These are phyloP conservation scores for Heterobasidion irregulare DNA, from an alignment of 1,284 basidiomycete genomes.

Conservation along the genomic window DNA sequence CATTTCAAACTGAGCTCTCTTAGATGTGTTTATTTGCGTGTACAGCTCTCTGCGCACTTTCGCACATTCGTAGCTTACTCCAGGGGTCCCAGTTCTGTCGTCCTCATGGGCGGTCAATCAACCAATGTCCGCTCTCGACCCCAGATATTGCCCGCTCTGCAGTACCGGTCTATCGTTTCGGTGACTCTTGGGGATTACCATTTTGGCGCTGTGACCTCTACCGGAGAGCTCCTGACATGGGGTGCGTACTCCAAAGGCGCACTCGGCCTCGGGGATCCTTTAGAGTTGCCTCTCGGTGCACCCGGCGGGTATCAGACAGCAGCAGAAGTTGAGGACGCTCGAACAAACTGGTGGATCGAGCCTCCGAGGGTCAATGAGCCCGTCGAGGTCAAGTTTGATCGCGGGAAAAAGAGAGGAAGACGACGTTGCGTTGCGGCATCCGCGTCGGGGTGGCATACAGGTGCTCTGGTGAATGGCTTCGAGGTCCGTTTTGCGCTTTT, in stretches of 20 bases:
- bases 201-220: constrained; percentile 71
- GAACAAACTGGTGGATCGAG: constrained; percentile 13
- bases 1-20: constrained; percentile 13
- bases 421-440: constrained; percentile 74
- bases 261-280: constrained; percentile 74
- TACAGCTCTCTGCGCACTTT: constrained; percentile 81
- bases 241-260: constrained; percentile 74
- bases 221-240: constrained; percentile 80
- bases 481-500: constrained; percentile 30
- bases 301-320: constrained; percentile 52
- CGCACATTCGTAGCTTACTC: constrained; percentile 77
- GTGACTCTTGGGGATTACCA: constrained; percentile 89
- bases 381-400: constrained; percentile 21
- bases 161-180: constrained; percentile 71
- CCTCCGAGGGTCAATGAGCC: constrained; percentile 27
- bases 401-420: constrained; percentile 33
- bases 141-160: constrained; percentile 59
- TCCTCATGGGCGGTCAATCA: constrained; percentile 52
- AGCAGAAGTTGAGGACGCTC: constrained; percentile 20
- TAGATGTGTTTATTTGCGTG: no score
- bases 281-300: constrained; percentile 34
- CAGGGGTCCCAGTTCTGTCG: constrained; percentile 53
- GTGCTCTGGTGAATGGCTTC: constrained; percentile 77
- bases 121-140: constrained; percentile 39
- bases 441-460: constrained; percentile 84